phyloP scores from a whole-genome alignment of 108 stramenopile genomes.

The Pseudonitzschia pungens region DNA sequence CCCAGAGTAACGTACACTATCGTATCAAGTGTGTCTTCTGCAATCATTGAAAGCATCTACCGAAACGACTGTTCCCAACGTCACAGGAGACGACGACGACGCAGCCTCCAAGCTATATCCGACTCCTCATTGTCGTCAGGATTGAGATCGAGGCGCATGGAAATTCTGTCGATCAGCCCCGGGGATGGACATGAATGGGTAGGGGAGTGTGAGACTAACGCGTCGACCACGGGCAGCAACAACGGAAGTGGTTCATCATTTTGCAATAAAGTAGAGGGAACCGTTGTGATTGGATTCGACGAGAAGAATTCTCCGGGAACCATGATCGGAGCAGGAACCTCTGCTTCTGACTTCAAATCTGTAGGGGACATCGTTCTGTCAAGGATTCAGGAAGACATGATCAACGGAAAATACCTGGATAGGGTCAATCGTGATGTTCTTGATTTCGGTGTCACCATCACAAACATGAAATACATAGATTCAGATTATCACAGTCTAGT shows the following conservation, averaged over 20 bases:
- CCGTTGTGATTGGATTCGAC: constrained; percentile 14
- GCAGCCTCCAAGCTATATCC: constrained; percentile 1
- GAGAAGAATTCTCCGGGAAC: background rate
- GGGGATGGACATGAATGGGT: constrained; percentile 3
- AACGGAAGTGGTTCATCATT: background rate
- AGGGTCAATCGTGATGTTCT: constrained; percentile 3
- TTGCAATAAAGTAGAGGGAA: constrained; percentile 10
- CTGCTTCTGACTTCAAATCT: constrained; percentile 1
- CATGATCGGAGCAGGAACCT: background rate
- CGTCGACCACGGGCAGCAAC: background rate
- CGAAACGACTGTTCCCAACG: background rate
- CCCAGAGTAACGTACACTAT: background rate
- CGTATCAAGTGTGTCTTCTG: constrained; percentile 6
- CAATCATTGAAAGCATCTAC: constrained; percentile 12
- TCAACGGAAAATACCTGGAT: constrained; percentile 10
- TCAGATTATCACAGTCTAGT: constrained; percentile 2
- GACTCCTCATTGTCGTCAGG: background rate
- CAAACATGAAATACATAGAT: constrained; percentile 7
- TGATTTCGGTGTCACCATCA: background rate
- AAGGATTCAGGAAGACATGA: constrained; percentile 11
- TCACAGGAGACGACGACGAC: background rate
- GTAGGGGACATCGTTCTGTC: constrained; percentile 8
- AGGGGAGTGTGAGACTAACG: background rate
- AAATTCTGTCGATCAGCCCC: constrained; percentile 12
- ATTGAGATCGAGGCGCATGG: background rate